Percentiles rank a stretch among this genome's conserved stretches.
These are phyloP conservation scores for Botryotinia calthae DNA, from an alignment of 2,329 filamentous ascomycete genomes.

Conservation along the genomic window DNA sequence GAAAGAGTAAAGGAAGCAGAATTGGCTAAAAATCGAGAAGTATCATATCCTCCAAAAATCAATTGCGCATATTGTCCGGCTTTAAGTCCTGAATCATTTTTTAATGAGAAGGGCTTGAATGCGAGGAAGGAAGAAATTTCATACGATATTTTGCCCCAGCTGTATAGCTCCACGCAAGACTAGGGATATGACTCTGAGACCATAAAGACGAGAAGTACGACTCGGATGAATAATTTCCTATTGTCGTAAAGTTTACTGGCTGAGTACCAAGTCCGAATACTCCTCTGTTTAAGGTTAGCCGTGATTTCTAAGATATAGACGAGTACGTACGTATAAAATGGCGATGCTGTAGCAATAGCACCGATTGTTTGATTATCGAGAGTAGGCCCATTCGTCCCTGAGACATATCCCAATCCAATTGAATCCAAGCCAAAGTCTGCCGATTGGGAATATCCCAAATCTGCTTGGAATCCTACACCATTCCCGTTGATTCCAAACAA, in stretches of 20 bases:
- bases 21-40: conserved; percentile 41
- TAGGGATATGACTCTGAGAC: conserved; percentile 40
- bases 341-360: conserved; percentile 37
- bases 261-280: conserved; percentile 43
- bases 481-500: conserved; percentile 40
- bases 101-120: not conserved
- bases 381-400: conserved; percentile 28
- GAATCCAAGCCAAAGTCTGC: conserved; percentile 30
- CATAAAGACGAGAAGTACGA: conserved; percentile 42
- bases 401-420: conserved; percentile 26
- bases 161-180: conserved; percentile 55
- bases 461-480: conserved; percentile 42
- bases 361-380: conserved; percentile 29
- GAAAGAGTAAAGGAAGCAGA: conserved; percentile 42
- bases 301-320: not conserved
- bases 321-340: conserved; percentile 41
- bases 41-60: conserved; percentile 44
- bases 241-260: conserved; percentile 41
- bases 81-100: conserved; percentile 21
- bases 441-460: conserved; percentile 40
- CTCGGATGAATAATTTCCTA: conserved; percentile 40
- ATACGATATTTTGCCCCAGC: conserved; percentile 64
- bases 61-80: conserved; percentile 41
- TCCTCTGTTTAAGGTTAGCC: conserved; percentile 35
- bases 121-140: not conserved